Percentiles rank a stretch among this genome's conserved stretches.
Conservation (phyloP, 345 rosid species). For the Balakata baccata region DNA sequence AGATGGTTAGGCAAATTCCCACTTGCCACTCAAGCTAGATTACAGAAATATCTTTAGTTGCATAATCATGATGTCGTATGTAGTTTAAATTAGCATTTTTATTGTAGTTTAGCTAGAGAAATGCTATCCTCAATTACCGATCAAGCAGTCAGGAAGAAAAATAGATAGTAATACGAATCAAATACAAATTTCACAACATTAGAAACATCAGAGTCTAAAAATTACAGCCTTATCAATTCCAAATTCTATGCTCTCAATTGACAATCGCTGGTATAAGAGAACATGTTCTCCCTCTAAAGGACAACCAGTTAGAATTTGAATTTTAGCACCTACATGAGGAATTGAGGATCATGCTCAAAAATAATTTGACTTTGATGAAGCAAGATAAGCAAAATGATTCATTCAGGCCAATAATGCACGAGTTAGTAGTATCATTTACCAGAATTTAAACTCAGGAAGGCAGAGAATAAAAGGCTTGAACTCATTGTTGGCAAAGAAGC, state of each 20-base stretch:
- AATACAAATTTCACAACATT: background rate
- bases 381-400: background rate
- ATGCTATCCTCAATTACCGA: background rate
- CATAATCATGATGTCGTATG: background rate
- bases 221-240: background rate
- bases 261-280: background rate
- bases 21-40: background rate
- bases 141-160: background rate
- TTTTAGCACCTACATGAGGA: background rate
- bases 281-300: background rate
- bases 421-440: slow-evolving; percentile 52
- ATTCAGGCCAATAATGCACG: background rate
- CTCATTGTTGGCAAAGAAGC: slow-evolving; percentile 53
- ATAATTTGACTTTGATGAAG: too few species aligned
- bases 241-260: background rate
- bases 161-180: background rate
- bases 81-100: background rate
- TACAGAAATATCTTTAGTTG: background rate
- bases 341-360: background rate
- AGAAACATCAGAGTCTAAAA: background rate
- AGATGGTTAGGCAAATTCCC: background rate
- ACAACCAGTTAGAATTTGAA: background rate
- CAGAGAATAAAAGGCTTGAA: slow-evolving; percentile 75
- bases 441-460: slow-evolving; percentile 81
- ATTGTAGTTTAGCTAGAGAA: background rate